Evolutionary conservation across 2,329 filamentous ascomycete genomes (phyloP).

Genomic region (Verticillium zaregamsianum): DNA sequence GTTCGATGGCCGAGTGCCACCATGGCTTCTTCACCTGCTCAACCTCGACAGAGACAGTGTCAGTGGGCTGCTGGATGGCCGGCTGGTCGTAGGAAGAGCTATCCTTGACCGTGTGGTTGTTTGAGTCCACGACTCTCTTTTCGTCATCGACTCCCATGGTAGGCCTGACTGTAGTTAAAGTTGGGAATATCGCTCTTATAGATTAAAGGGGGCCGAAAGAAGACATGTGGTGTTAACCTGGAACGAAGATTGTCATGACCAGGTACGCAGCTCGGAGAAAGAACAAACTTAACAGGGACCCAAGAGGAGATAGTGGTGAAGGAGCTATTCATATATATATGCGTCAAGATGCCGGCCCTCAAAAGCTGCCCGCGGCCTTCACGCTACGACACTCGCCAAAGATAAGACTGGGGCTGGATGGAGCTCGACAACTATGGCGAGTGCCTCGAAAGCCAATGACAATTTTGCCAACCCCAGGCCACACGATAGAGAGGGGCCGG

Average conservation of each 20-base stretch:
- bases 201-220: neutral
- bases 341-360: neutral
- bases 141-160: conserved; percentile 1
- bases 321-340: neutral
- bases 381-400: neutral
- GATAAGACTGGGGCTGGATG: neutral
- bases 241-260: neutral
- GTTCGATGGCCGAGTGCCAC: conserved; percentile 32
- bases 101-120: conserved; percentile 11
- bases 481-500: neutral
- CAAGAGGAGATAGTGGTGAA: neutral
- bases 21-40: conserved; percentile 23
- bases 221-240: neutral
- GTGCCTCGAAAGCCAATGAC: neutral
- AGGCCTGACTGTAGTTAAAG: neutral
- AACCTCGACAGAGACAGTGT: conserved; percentile 5
- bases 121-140: conserved; percentile 9
- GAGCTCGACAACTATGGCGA: neutral
- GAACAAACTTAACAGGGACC: neutral
- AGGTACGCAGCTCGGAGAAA: neutral
- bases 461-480: neutral
- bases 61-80: conserved; percentile 4
- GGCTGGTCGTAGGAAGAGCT: conserved; percentile 13
- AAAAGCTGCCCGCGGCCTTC: neutral
- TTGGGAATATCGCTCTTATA: neutral